These are phyloP conservation scores for Ambrosia trifida DNA, from an alignment of 129 eudicot genomes.

Conservation along the genomic window DNA sequence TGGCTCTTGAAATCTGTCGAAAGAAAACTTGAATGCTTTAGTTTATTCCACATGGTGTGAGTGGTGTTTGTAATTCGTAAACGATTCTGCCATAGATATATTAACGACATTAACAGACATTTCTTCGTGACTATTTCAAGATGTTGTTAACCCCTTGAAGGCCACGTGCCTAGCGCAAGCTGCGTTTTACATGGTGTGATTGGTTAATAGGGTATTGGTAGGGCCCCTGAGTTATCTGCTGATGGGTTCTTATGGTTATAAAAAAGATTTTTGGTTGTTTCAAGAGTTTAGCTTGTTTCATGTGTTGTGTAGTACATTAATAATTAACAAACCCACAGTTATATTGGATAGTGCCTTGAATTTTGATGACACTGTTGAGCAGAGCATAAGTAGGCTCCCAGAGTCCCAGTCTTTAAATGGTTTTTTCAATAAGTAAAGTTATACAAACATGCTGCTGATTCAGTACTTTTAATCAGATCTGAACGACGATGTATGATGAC, in stretches of 20 bases:
- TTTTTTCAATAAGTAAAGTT: slow-evolving; percentile 27
- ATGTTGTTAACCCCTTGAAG: not conserved
- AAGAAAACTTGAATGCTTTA: not conserved
- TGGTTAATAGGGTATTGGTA: not conserved
- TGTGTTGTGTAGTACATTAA: slow-evolving; percentile 2
- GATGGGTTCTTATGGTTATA: not conserved
- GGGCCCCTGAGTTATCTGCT: no score
- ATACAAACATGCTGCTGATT: slow-evolving; percentile 52
- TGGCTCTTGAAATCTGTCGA: not conserved
- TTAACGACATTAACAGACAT: not conserved
- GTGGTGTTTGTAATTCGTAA: not conserved
- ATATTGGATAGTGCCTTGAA: not conserved
- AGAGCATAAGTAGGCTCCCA: not conserved
- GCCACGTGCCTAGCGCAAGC: not conserved
- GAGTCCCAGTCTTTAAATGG: slow-evolving; percentile 26
- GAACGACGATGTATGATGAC: slow-evolving; percentile 87
- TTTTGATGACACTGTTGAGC: slow-evolving; percentile 2
- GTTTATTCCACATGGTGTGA: no score
- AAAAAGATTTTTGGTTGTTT: not conserved
- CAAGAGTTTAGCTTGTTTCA: not conserved
- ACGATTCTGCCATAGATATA: not conserved
- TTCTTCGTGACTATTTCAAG: not conserved
- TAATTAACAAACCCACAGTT: not conserved
- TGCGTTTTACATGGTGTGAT: not conserved
- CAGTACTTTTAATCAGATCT: slow-evolving; percentile 73